Percentiles rank a stretch among this genome's conserved stretches.
phyloP scores from a whole-genome alignment of 768 basidiomycete species.

The Termitomyces eurrhizus region DNA sequence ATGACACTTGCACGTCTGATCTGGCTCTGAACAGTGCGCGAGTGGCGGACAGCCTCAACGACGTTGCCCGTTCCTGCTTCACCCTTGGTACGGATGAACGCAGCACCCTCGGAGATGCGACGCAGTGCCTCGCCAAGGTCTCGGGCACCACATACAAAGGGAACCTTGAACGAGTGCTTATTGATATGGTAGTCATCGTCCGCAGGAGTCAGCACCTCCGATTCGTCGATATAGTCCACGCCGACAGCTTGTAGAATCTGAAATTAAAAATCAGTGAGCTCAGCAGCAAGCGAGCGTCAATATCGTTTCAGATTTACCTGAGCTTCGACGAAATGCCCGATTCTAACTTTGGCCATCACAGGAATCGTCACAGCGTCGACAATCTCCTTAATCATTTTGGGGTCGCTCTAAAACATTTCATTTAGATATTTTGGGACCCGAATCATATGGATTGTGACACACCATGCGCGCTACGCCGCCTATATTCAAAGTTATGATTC shows the following conservation, averaged over 20 bases:
- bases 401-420: slow-evolving; percentile 66
- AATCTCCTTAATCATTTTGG: slow-evolving; percentile 95
- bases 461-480: slow-evolving; percentile 97
- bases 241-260: slow-evolving; percentile 93
- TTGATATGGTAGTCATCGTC: slow-evolving; percentile 97
- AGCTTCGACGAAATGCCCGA: slow-evolving; percentile 97
- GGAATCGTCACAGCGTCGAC: slow-evolving; percentile 93
- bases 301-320: slow-evolving; percentile 47
- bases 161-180: slow-evolving; percentile 93
- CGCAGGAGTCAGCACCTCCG: slow-evolving; percentile 91
- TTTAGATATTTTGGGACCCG: neutral
- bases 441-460: slow-evolving; percentile 19
- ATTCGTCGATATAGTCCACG: slow-evolving; percentile 96
- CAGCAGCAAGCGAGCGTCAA: neutral
- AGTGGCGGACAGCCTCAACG: slow-evolving; percentile 92
- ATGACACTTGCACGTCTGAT: slow-evolving; percentile 84
- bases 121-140: slow-evolving; percentile 95
- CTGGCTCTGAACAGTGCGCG: slow-evolving; percentile 76
- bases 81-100: slow-evolving; percentile 98
- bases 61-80: slow-evolving; percentile 89
- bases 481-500: slow-evolving; percentile 15
- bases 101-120: slow-evolving; percentile 95
- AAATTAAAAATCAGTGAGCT: slow-evolving; percentile 6
- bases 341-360: slow-evolving; percentile 94
- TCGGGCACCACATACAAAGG: slow-evolving; percentile 94